phyloP scores from a whole-genome alignment of 176 grass and related monocot genomes.

The Oropetium thomaeum region DNA sequence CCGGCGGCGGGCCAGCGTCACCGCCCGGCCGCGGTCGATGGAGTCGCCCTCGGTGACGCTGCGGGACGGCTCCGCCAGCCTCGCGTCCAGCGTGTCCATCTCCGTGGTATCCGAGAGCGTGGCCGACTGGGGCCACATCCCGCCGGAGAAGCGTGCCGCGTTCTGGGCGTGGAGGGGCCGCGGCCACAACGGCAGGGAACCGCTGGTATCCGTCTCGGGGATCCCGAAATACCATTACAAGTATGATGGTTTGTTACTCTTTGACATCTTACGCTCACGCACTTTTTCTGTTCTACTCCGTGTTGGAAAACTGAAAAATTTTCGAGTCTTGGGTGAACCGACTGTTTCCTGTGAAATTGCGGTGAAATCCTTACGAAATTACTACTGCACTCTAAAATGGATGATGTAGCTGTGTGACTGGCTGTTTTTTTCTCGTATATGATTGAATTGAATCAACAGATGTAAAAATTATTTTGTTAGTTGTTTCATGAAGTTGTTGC shows the following conservation, averaged over 20 bases:
- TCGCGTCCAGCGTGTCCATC: constrained; percentile 66
- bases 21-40: constrained; percentile 21
- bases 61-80: constrained; percentile 31
- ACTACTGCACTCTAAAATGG: background rate
- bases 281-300: background rate
- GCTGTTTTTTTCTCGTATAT: background rate
- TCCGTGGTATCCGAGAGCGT: constrained; percentile 60
- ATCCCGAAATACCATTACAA: constrained; percentile 88
- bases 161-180: constrained; percentile 52
- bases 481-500: constrained; percentile 20
- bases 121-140: constrained; percentile 31
- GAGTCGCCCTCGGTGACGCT: constrained; percentile 42
- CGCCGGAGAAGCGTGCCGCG: constrained; percentile 41
- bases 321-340: background rate
- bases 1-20: constrained; percentile 28
- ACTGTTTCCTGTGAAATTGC: background rate
- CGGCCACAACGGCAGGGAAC: constrained; percentile 32
- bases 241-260: constrained; percentile 37
- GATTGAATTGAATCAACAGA: background rate
- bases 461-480: constrained; percentile 5
- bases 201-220: constrained; percentile 50
- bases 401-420: background rate
- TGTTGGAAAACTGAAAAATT: background rate
- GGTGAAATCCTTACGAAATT: background rate
- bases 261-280: background rate